Percentiles rank a stretch among this genome's conserved stretches.
Evolutionary conservation across 1,139 yeast species (phyloP).

Genomic region (Zygotorulaspora mrakii): DNA sequence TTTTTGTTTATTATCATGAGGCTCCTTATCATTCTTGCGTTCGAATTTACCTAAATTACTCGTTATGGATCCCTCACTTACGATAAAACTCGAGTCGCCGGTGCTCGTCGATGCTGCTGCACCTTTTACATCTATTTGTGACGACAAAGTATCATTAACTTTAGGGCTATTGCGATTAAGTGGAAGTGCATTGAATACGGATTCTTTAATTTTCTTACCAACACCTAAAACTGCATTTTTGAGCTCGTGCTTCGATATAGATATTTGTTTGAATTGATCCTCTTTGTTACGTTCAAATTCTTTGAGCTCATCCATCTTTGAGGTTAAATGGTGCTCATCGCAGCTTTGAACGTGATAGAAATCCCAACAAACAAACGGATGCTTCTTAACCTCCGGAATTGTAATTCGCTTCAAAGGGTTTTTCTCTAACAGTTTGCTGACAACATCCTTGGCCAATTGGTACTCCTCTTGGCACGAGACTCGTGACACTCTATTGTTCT

Average conservation of each 20-base stretch:
- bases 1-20: slow-evolving; percentile 4
- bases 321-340: slow-evolving; percentile 16
- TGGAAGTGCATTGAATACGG: slow-evolving; percentile 43
- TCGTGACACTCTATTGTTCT: slow-evolving; percentile 27
- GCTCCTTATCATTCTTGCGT: neutral
- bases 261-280: slow-evolving; percentile 41
- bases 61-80: slow-evolving; percentile 26
- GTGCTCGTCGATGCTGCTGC: no score
- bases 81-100: slow-evolving; percentile 17
- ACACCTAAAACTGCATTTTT: slow-evolving; percentile 77
- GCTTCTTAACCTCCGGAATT: slow-evolving; percentile 69
- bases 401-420: slow-evolving; percentile 67
- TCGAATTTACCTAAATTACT: slow-evolving; percentile 14
- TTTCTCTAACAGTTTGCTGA: slow-evolving; percentile 62
- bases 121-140: neutral
- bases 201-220: slow-evolving; percentile 60
- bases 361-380: slow-evolving; percentile 55
- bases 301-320: slow-evolving; percentile 21
- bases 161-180: neutral
- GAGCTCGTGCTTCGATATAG: slow-evolving; percentile 66
- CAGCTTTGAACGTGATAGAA: slow-evolving; percentile 25
- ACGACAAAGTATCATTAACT: slow-evolving; percentile 1
- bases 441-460: slow-evolving; percentile 61
- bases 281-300: slow-evolving; percentile 32
- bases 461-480: slow-evolving; percentile 48